Evolutionary conservation across 371 early-diverging fungal species (phyloP), one percentile per base, ranked within the genome.

Genomic region (Mortierella sp.): DNA sequence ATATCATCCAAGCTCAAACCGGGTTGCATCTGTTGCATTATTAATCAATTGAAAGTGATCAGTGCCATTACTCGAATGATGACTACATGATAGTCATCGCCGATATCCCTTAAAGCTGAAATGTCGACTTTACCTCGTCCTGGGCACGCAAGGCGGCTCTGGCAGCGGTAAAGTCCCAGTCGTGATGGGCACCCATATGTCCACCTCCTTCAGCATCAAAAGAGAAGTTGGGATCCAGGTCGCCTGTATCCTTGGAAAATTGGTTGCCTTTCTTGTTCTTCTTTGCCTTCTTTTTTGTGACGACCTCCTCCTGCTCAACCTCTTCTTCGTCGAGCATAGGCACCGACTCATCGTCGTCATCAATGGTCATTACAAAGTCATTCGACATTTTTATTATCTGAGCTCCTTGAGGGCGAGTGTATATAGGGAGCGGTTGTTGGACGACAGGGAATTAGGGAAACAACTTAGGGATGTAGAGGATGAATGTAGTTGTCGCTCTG

Each of bases 141-240:
- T 83, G 76, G 37, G 84, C 75, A 74, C 92, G 93, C 32, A 95
- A 83, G 70, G 91, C 91, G 15, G 89, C 91, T 60, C 93, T 88
- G 49, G 96, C 96, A 53, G 89, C 88, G 5, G 90, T 89, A 68
- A 97, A 96, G 70, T 96, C 96, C 91, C 95, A 93, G 12, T 90
- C 86, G 79, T 93, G 86, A 19, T 84, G 83, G n/a, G 84, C 84
- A 26, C 84, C 82, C 55, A 85, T 83, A 31, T 85, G 70, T 53
- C 87, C 89, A 56, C 92, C 92, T 55, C 91, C 89, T 53, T 93
- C 94, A 43, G 90, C 82, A 60, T 93, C 92, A 67, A 97, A 94
- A 1, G 90, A 87, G 62, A 96, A 96, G 57, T 85, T 88, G 8
- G 89, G 83, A 77, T 93, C 89, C 56, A 94, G 47, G 31, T 83